phyloP scores from a whole-genome alignment of 176 grass and related monocot genomes.

The Coix lacrymajobi region DNA sequence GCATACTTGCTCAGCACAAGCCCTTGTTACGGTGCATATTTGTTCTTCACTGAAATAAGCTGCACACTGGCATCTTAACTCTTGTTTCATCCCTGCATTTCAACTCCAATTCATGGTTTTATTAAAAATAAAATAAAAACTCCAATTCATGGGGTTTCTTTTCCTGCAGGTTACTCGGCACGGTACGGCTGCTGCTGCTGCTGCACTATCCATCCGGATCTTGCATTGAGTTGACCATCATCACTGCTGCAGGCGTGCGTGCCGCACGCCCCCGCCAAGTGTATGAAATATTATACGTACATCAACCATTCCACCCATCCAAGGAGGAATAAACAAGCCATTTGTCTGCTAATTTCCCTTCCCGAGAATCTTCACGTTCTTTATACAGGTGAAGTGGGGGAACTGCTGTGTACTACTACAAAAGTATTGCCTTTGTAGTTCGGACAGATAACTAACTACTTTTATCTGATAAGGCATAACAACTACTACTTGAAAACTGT shows the following conservation, averaged over 20 bases:
- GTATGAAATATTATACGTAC: slow-evolving; percentile 4
- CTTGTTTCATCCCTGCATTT: not conserved
- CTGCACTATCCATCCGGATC: not conserved
- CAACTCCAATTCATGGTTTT: not conserved
- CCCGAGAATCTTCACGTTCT: slow-evolving; percentile 27
- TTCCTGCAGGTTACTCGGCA: not conserved
- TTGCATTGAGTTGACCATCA: slow-evolving; percentile 33
- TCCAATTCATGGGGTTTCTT: not conserved
- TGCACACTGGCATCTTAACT: not conserved
- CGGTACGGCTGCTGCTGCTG: not conserved
- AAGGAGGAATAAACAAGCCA: slow-evolving; percentile 15
- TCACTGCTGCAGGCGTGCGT: slow-evolving; percentile 10
- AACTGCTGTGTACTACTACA: not conserved
- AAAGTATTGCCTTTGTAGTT: slow-evolving; percentile 30
- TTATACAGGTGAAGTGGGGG: slow-evolving; percentile 1
- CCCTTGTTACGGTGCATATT: not conserved
- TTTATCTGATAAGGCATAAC: not conserved
- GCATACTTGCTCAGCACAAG: not conserved
- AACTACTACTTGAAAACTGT: slow-evolving; percentile 27
- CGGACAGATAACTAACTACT: slow-evolving; percentile 17
- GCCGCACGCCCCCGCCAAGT: slow-evolving; percentile 13
- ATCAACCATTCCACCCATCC: slow-evolving; percentile 12
- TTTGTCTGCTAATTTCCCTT: slow-evolving; percentile 11
- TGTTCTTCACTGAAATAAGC: slow-evolving; percentile 10
- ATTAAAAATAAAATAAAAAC: too few species aligned